Evolutionary conservation across 2,329 filamentous ascomycete species (phyloP).

Genomic region (Colletotrichum graminicola): DNA sequence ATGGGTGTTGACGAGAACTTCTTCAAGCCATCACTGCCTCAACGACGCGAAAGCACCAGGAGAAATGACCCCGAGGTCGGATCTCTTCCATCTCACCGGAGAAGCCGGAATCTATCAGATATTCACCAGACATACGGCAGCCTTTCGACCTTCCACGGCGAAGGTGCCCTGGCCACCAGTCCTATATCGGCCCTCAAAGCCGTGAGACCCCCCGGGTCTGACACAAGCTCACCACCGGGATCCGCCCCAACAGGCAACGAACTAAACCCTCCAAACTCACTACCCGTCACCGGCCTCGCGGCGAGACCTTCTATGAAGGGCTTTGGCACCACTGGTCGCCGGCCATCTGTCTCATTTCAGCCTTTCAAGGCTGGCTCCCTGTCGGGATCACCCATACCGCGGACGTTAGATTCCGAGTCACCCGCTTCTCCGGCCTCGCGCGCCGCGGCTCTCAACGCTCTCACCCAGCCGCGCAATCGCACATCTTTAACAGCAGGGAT

Average conservation of each 20-base stretch:
- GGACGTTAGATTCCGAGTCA: conserved; percentile 62
- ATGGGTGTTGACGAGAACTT: conserved; percentile 91
- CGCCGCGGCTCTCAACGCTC: conserved; percentile 60
- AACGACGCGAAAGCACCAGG: conserved; percentile 58
- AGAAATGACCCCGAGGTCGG: conserved; percentile 68
- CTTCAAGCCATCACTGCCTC: conserved; percentile 82
- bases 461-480: conserved; percentile 74
- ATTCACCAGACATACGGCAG: conserved; percentile 88
- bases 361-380: conserved; percentile 97
- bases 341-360: conserved; percentile 90
- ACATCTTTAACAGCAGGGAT: conserved; percentile 81
- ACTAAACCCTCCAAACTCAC: conserved; percentile 62
- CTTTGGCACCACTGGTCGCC: conserved; percentile 69
- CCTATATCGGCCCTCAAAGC: conserved; percentile 86
- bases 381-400: conserved; percentile 83
- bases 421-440: conserved; percentile 67
- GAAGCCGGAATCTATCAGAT: conserved; percentile 64
- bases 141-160: conserved; percentile 89
- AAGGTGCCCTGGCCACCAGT: conserved; percentile 81
- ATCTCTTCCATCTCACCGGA: conserved; percentile 78
- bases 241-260: conserved; percentile 63
- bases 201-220: conserved; percentile 71
- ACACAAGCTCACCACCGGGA: conserved; percentile 69
- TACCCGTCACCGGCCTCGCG: conserved; percentile 60
- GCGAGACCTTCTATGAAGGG: conserved; percentile 55